These are phyloP conservation scores for Colletotrichum noveboracense DNA, from an alignment of 2,329 filamentous ascomycete species.

Conservation along the genomic window DNA sequence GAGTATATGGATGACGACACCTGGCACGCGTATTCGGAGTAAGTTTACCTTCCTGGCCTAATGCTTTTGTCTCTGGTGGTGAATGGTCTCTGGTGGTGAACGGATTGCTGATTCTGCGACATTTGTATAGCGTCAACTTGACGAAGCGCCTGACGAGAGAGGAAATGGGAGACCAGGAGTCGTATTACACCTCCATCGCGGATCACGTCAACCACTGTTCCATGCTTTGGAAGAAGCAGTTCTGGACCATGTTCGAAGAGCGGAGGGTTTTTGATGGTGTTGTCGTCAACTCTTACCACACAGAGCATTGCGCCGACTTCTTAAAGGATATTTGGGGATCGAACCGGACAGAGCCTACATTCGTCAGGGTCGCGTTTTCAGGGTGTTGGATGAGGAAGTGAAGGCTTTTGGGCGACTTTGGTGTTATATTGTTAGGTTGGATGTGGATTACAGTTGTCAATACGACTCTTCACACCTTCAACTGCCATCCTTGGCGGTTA, in stretches of 20 bases:
- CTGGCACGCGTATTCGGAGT: constrained; percentile 25
- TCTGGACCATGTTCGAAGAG: constrained; percentile 28
- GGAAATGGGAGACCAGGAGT: constrained; percentile 24
- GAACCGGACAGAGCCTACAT: constrained; percentile 5
- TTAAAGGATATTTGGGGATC: constrained; percentile 4
- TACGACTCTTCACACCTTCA: background rate
- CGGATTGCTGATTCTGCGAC: background rate
- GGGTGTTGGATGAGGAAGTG: background rate
- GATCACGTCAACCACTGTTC: constrained; percentile 32
- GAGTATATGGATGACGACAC: constrained; percentile 30
- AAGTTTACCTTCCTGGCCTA: background rate
- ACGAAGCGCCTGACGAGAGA: constrained; percentile 22
- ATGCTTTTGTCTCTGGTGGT: accelerated
- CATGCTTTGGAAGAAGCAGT: constrained; percentile 31
- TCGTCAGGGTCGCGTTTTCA: background rate
- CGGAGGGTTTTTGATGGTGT: constrained; percentile 23
- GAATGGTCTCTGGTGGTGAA: background rate
- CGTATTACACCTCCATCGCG: constrained; percentile 26
- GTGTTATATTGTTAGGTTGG: background rate
- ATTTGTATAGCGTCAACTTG: constrained; percentile 17
- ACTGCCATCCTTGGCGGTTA: no score
- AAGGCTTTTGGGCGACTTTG: background rate
- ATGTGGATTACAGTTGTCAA: no score
- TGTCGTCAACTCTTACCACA: constrained; percentile 26
- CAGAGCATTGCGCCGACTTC: constrained; percentile 28